Evolutionary conservation across 1,284 basidiomycete species (phyloP).

Genomic region (Heterobasidion occidentale): DNA sequence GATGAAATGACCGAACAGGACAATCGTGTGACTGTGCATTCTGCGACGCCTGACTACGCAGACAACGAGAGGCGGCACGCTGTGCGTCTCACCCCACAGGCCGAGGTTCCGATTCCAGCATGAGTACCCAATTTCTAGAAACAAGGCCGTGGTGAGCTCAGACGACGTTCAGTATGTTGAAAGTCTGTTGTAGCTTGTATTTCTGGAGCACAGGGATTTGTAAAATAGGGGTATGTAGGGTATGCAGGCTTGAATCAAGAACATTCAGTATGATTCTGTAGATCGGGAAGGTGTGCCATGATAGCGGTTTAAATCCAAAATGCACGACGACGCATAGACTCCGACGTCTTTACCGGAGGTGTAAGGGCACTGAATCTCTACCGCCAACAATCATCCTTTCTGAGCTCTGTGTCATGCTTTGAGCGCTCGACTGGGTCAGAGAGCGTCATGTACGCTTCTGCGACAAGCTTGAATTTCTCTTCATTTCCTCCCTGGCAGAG

Average conservation of each 20-base stretch:
- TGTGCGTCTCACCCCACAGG: conserved; percentile 45
- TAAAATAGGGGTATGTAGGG: too few relatives aligned
- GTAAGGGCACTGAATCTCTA: neutral
- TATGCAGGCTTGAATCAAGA: too few relatives aligned
- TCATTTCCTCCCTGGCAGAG: conserved; percentile 1
- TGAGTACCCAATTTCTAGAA: conserved; percentile 1
- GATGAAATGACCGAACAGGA: conserved; percentile 24
- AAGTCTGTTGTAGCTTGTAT: too few relatives aligned
- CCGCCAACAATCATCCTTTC: neutral
- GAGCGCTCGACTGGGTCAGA: neutral
- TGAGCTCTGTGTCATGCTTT: neutral
- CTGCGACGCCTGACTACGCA: conserved; percentile 37
- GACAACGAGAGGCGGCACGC: conserved; percentile 36
- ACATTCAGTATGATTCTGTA: too few relatives aligned
- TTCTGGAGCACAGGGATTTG: too few relatives aligned
- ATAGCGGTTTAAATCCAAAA: too few relatives aligned
- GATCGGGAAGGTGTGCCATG: too few relatives aligned
- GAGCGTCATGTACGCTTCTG: conserved; percentile 1
- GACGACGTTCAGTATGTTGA: too few relatives aligned
- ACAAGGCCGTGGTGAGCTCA: too few relatives aligned
- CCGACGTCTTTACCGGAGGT: neutral
- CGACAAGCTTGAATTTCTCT: conserved; percentile 2
- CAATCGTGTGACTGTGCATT: conserved; percentile 44
- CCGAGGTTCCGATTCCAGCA: conserved; percentile 35
- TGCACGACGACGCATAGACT: neutral